A percentile compares a stretch with the other conserved stretches of the same genome.
Evolutionary conservation across 2,329 filamentous ascomycete genomes (phyloP).

Genomic region (Sporothrix pallida): DNA sequence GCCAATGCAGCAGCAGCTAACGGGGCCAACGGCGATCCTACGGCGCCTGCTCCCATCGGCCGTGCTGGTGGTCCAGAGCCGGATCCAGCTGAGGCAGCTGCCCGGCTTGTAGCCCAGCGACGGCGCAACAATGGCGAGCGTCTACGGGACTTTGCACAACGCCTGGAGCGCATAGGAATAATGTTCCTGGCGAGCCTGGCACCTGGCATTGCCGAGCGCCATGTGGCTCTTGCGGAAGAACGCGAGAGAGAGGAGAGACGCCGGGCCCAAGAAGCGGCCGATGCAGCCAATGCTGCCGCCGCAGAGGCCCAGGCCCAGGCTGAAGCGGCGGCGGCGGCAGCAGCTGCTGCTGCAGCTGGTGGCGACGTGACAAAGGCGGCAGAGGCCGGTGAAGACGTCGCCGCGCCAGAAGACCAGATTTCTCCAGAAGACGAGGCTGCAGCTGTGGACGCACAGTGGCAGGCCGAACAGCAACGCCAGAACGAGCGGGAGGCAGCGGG

Average conservation of each 20-base stretch:
- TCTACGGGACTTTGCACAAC: conserved; percentile 57
- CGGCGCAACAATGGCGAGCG: conserved; percentile 55
- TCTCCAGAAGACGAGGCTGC: not conserved
- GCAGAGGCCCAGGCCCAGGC: conserved; percentile 40
- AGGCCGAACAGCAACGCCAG: not conserved
- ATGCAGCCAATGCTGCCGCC: conserved; percentile 44
- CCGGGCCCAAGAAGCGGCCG: conserved; percentile 48
- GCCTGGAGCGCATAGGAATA: conserved; percentile 64
- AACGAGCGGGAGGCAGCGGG: not conserved
- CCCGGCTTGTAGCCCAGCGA: conserved; percentile 58
- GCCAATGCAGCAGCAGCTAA: not conserved
- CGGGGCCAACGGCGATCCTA: conserved; percentile 35
- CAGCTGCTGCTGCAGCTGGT: conserved; percentile 40
- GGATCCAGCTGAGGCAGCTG: conserved; percentile 59
- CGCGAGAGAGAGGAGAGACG: conserved; percentile 55
- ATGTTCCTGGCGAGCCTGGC: conserved; percentile 70
- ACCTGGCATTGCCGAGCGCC: conserved; percentile 68
- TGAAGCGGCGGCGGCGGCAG: conserved; percentile 44
- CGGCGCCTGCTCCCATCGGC: conserved; percentile 36
- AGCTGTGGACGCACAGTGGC: conserved; percentile 15
- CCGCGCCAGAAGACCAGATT: not conserved
- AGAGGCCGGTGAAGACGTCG: not conserved
- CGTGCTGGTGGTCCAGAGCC: conserved; percentile 41
- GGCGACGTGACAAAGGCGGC: conserved; percentile 21
- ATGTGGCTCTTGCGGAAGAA: conserved; percentile 64